phyloP scores from a whole-genome alignment of 108 stramenopile genomes.

The Aurantiochytrium sp. region DNA sequence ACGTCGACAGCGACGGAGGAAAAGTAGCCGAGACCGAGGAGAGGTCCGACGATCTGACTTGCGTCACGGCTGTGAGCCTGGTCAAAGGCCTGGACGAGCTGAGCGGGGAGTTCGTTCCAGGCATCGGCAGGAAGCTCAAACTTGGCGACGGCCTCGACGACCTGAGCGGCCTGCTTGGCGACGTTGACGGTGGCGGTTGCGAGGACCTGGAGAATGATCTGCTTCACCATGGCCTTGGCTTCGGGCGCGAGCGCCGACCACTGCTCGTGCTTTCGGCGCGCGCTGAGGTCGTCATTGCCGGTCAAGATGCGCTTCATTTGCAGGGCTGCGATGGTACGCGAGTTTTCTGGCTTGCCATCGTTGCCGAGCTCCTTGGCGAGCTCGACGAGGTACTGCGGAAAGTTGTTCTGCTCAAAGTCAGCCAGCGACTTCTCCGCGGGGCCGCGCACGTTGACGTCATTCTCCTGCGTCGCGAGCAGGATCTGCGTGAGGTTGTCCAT shows the following conservation, averaged over 20 bases:
- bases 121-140: background rate
- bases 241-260: background rate
- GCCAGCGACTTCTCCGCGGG: background rate
- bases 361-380: background rate
- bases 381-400: background rate
- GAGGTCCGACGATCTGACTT: background rate
- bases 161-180: background rate
- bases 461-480: slow-evolving; percentile 2
- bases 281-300: background rate
- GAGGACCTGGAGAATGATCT: background rate
- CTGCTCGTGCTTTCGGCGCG: background rate
- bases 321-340: background rate
- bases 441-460: background rate
- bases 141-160: background rate
- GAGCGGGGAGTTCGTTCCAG: background rate
- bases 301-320: background rate
- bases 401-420: background rate
- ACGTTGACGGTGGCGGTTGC: background rate
- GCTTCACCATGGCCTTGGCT: background rate
- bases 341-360: background rate
- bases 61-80: background rate
- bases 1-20: background rate
- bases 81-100: background rate
- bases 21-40: slow-evolving; percentile 6
- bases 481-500: slow-evolving; percentile 2